Conservation (phyloP, 306 rosid genomes). For the Malus orientalis region DNA sequence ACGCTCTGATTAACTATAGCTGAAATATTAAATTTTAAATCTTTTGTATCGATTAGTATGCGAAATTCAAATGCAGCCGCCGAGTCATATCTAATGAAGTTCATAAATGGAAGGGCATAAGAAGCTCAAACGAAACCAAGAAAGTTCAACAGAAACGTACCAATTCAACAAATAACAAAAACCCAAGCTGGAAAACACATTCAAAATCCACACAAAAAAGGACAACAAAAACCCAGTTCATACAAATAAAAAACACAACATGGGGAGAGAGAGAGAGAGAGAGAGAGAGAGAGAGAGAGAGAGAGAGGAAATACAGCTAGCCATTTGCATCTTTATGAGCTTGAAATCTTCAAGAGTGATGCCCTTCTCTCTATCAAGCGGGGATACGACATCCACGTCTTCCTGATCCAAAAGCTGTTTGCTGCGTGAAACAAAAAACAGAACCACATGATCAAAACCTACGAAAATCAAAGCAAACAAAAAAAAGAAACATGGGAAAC, state of each 20-base stretch:
- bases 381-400: slow-evolving; percentile 76
- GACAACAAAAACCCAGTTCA: background rate
- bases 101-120: background rate
- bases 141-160: background rate
- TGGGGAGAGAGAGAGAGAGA: too few relatives aligned
- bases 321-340: slow-evolving; percentile 92
- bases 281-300: background rate
- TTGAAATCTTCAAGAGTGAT: slow-evolving; percentile 85
- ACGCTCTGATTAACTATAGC: background rate
- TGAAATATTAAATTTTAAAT: too few relatives aligned
- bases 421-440: slow-evolving; percentile 31
- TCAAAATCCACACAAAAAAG: too few relatives aligned
- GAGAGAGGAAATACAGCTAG: slow-evolving; percentile 44
- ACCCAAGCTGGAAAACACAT: background rate
- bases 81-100: background rate
- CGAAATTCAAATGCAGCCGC: too few relatives aligned
- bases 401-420: slow-evolving; percentile 78
- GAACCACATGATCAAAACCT: background rate
- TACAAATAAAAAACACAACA: background rate
- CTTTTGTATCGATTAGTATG: background rate
- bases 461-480: background rate
- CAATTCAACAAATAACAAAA: background rate
- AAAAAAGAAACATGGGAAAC: background rate
- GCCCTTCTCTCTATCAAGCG: slow-evolving; percentile 75
- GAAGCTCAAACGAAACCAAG: background rate